Evolutionary conservation across 495 filamentous ascomycete species (phyloP).

Genomic region (Neurospora tetraspora): DNA sequence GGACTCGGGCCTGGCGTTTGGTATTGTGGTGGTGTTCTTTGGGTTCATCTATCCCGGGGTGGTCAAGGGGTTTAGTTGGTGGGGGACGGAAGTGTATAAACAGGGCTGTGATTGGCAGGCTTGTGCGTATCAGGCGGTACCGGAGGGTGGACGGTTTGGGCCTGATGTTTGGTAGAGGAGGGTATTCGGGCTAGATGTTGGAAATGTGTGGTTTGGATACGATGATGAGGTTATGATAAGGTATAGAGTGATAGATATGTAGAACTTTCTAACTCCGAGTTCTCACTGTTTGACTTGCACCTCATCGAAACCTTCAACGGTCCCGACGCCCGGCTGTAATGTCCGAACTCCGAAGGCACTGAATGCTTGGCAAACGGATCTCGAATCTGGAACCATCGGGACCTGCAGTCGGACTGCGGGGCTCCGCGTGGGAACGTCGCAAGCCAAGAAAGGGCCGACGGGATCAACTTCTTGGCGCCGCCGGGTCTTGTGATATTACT

Average conservation of each 20-base stretch:
- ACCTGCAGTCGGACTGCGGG: background rate
- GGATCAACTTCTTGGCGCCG: background rate
- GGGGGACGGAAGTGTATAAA: constrained; percentile 66
- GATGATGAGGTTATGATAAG: background rate
- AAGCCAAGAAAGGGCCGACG: background rate
- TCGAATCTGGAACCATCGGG: background rate
- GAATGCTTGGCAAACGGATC: background rate
- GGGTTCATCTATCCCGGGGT: constrained; percentile 63
- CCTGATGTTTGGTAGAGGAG: constrained; percentile 42
- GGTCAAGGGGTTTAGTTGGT: constrained; percentile 57
- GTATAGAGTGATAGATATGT: background rate
- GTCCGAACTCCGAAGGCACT: background rate
- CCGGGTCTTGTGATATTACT: too few species aligned
- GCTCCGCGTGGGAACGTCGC: background rate
- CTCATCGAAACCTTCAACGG: background rate
- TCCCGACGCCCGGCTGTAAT: background rate
- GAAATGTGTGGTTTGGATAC: background rate
- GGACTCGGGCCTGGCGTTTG: constrained; percentile 71
- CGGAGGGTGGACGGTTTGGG: constrained; percentile 47
- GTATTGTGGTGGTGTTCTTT: constrained; percentile 75
- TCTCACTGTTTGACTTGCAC: background rate
- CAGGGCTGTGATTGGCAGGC: constrained; percentile 56
- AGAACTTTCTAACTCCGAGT: background rate
- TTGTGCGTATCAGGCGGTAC: constrained; percentile 43
- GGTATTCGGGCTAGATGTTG: background rate